Percentiles rank a stretch among this genome's conserved stretches.
These are phyloP conservation scores for Colletotrichum sojae DNA, from an alignment of 2,329 filamentous ascomycete genomes.

Conservation along the genomic window DNA sequence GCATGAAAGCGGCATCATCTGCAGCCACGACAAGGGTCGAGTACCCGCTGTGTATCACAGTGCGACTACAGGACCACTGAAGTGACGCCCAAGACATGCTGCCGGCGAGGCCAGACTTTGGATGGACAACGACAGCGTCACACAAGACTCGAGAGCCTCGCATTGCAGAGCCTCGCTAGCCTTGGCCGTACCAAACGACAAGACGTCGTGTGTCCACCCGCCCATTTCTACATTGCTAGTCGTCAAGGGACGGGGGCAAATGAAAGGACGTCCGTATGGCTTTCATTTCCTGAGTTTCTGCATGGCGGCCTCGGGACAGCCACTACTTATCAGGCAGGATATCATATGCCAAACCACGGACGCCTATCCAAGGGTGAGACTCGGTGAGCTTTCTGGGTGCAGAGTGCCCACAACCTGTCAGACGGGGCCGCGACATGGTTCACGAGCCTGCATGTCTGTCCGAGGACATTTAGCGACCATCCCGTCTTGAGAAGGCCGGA, in stretches of 20 bases:
- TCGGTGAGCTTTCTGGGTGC: constrained; percentile 7
- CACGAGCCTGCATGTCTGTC: neutral
- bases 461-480: constrained; percentile 6
- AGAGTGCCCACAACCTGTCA: constrained; percentile 1
- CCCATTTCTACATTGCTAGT: no score
- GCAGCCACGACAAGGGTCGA: constrained; percentile 13
- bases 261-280: neutral
- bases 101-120: no score
- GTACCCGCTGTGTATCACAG: constrained; percentile 2
- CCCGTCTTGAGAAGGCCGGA: constrained; percentile 18
- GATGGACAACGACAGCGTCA: no score
- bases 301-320: neutral
- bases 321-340: neutral
- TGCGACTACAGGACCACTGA: neutral
- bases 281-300: neutral
- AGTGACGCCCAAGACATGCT: neutral
- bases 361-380: neutral
- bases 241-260: neutral
- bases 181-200: no score
- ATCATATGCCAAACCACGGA: neutral
- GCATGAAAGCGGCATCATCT: constrained; percentile 9
- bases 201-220: no score
- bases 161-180: no score
- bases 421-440: neutral
- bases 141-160: no score